phyloP scores from a whole-genome alignment of 1,139 yeast species.

The Kodamaea ohmeri region DNA sequence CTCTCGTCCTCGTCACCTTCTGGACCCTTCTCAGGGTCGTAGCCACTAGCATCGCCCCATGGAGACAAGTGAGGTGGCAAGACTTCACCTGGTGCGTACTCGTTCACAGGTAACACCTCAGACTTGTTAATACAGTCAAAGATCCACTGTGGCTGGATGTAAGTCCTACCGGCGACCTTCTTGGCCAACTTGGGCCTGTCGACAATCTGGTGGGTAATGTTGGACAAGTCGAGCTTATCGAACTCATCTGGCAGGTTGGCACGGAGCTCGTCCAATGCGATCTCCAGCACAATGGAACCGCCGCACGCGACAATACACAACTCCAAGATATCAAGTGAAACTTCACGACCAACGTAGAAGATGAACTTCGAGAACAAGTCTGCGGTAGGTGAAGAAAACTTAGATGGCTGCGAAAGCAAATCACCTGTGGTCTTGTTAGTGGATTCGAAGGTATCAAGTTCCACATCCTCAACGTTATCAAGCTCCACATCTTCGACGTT shows the following conservation, averaged over 20 bases:
- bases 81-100: conserved; percentile 90
- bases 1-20: conserved; percentile 52
- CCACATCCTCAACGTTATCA: conserved; percentile 53
- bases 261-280: conserved; percentile 74
- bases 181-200: conserved; percentile 82
- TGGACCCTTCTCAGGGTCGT: conserved; percentile 70
- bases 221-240: conserved; percentile 55
- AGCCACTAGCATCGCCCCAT: conserved; percentile 95
- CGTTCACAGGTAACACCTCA: conserved; percentile 68
- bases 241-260: conserved; percentile 38
- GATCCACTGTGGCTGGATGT: conserved; percentile 97
- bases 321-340: conserved; percentile 87
- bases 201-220: conserved; percentile 87
- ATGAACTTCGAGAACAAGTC: conserved; percentile 70
- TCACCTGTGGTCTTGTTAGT: conserved; percentile 70
- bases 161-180: conserved; percentile 88
- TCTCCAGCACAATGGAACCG: conserved; percentile 81
- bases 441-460: conserved; percentile 69
- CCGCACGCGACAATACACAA: conserved; percentile 86
- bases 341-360: conserved; percentile 93
- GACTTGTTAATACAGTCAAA: conserved; percentile 87
- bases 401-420: conserved; percentile 73
- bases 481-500: conserved; percentile 47
- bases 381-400: conserved; percentile 56
- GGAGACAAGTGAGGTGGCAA: conserved; percentile 97